Conservation (phyloP, 2,329 filamentous ascomycete genomes). For the Chrysoporthe puriensis region DNA sequence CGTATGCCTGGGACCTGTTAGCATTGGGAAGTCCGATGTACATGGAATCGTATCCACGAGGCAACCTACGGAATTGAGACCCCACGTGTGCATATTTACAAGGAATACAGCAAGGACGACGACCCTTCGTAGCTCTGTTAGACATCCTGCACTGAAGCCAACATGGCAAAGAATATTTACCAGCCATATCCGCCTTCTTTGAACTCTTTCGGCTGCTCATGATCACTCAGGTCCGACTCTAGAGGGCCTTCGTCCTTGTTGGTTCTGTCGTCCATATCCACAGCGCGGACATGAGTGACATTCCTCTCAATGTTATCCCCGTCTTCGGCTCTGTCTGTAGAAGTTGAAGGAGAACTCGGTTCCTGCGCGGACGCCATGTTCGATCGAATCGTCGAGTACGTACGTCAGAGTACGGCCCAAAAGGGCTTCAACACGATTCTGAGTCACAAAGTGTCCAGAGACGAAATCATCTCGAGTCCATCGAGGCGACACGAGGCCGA, state of each 20-base stretch:
- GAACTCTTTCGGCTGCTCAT: constrained; percentile 38
- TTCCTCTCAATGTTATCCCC: constrained; percentile 9
- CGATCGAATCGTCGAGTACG: too few species aligned
- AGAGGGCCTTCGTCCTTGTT: constrained; percentile 17
- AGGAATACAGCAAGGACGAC: constrained; percentile 58
- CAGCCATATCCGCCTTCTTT: constrained; percentile 65
- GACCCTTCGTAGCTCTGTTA: constrained; percentile 42
- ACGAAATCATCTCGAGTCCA: neutral
- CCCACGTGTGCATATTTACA: constrained; percentile 75
- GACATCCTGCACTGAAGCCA: neutral
- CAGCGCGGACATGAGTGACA: constrained; percentile 5
- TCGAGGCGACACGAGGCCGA: neutral
- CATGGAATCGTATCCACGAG: neutral
- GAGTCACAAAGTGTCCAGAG: neutral
- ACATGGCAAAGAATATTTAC: constrained; percentile 37
- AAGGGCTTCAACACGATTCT: neutral
- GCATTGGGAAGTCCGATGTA: constrained; percentile 2
- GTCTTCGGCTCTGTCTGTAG: constrained; percentile 1
- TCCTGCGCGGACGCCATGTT: neutral
- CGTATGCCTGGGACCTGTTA: constrained; percentile 22
- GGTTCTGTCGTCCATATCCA: constrained; percentile 12
- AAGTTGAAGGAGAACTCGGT: neutral
- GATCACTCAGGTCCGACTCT: constrained; percentile 34
- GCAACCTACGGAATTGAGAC: constrained; percentile 64
- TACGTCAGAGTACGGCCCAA: neutral